phyloP scores from a whole-genome alignment of 768 basidiomycete genomes.

The Panus rudis region DNA sequence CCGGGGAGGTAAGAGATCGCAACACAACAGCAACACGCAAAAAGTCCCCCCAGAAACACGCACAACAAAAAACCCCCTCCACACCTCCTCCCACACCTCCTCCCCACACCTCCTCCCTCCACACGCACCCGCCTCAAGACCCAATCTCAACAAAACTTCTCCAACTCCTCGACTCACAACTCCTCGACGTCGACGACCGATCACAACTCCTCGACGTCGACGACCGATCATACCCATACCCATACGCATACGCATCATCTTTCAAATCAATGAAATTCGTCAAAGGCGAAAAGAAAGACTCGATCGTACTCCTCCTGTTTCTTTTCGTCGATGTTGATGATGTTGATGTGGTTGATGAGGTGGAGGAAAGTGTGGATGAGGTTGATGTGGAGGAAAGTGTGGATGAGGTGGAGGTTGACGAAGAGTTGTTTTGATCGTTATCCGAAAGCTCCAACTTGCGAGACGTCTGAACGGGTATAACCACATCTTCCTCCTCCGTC shows the following conservation, averaged over 20 bases:
- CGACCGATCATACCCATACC: no score
- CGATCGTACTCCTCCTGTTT: constrained; percentile 36
- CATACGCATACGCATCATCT: constrained; percentile 25
- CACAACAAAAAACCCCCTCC: no score
- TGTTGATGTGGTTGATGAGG: not conserved
- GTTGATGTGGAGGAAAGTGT: constrained; percentile 1
- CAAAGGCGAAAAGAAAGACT: constrained; percentile 45
- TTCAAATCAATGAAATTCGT: constrained; percentile 61
- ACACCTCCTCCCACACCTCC: no score
- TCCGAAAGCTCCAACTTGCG: not conserved
- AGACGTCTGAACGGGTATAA: constrained; percentile 9
- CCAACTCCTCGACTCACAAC: constrained; percentile 44
- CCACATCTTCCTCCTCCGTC: constrained; percentile 24
- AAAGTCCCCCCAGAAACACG: no score
- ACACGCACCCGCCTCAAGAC: no score
- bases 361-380: constrained; percentile 6
- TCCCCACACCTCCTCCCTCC: no score
- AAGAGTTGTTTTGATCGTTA: not conserved
- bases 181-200: constrained; percentile 29
- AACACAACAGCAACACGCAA: no score
- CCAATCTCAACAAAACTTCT: constrained; percentile 57
- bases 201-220: no score
- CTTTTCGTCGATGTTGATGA: constrained; percentile 12
- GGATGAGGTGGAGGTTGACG: not conserved
- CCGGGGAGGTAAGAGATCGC: no score